A percentile compares a stretch with the other conserved stretches of the same genome.
Evolutionary conservation across 2,329 filamentous ascomycete genomes (phyloP).

Genomic region (Monosporascus sp.): DNA sequence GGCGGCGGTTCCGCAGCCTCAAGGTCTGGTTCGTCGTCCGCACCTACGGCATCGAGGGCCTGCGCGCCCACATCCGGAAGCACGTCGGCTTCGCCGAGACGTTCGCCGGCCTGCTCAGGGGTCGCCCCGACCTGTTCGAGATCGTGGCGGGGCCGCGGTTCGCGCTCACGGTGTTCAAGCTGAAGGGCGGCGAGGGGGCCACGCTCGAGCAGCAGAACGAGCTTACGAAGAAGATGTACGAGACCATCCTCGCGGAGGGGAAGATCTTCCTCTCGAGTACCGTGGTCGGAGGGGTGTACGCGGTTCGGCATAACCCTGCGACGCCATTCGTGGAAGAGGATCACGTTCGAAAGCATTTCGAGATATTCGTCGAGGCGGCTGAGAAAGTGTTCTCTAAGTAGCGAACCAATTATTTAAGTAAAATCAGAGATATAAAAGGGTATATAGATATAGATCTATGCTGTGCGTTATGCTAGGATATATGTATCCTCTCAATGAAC

Average conservation of each 20-base stretch:
- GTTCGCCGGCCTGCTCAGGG: conserved; percentile 58
- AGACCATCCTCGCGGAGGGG: conserved; percentile 65
- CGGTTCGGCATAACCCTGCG: conserved; percentile 76
- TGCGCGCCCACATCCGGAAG: conserved; percentile 67
- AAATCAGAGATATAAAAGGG: neutral
- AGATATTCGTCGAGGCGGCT: conserved; percentile 60
- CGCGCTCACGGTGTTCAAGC: conserved; percentile 70
- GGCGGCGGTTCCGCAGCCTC: conserved; percentile 77
- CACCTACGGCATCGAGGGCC: conserved; percentile 70
- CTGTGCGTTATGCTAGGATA: neutral
- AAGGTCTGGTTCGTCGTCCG: conserved; percentile 96
- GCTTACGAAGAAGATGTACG: conserved; percentile 70
- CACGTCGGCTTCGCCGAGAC: conserved; percentile 64
- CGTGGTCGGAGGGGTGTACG: conserved; percentile 66
- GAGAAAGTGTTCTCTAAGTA: conserved; percentile 44
- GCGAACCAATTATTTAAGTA: conserved; percentile 3
- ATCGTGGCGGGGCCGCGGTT: conserved; percentile 72
- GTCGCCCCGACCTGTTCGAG: conserved; percentile 64
- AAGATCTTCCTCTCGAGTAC: conserved; percentile 80
- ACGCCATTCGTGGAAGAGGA: conserved; percentile 65
- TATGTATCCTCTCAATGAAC: neutral
- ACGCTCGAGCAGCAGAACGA: conserved; percentile 51
- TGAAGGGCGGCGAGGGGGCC: conserved; percentile 37
- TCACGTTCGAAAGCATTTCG: conserved; percentile 69
- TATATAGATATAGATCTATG: conserved; percentile 1